These are phyloP conservation scores for Stromatinia cepivora DNA, from an alignment of 2,329 filamentous ascomycete species.

Conservation along the genomic window DNA sequence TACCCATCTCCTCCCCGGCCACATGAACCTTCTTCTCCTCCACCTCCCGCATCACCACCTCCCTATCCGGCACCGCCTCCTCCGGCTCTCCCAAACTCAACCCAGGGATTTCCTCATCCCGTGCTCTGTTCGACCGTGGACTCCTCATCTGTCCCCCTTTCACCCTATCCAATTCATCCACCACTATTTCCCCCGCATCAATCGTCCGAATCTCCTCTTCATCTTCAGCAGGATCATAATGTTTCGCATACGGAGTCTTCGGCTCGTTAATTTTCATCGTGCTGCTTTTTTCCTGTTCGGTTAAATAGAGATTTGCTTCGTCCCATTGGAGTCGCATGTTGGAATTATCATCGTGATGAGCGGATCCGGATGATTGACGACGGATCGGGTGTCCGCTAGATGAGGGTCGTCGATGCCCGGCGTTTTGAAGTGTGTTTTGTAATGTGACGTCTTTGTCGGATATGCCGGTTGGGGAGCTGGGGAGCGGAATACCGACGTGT, in stretches of 20 bases:
- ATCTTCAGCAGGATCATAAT: constrained; percentile 88
- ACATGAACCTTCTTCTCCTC: constrained; percentile 81
- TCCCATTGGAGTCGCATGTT: constrained; percentile 90
- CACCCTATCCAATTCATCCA: constrained; percentile 62
- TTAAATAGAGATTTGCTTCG: constrained; percentile 94
- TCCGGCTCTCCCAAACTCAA: constrained; percentile 92
- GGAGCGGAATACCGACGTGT: constrained; percentile 37
- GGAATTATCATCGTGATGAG: constrained; percentile 48
- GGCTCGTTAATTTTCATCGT: constrained; percentile 99
- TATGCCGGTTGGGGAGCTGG: not conserved
- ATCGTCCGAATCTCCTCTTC: constrained; percentile 64
- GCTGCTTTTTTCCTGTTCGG: constrained; percentile 89
- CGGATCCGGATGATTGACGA: constrained; percentile 45
- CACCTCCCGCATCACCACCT: constrained; percentile 42
- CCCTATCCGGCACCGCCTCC: constrained; percentile 59
- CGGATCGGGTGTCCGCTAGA: constrained; percentile 65
- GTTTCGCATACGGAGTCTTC: constrained; percentile 93
- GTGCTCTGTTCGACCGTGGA: constrained; percentile 30
- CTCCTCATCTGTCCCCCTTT: not conserved
- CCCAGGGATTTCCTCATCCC: constrained; percentile 82
- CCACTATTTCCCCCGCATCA: constrained; percentile 69
- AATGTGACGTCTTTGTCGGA: constrained; percentile 65
- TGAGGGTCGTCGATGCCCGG: constrained; percentile 81
- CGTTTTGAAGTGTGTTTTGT: constrained; percentile 92
- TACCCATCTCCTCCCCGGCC: constrained; percentile 45